These are phyloP conservation scores for Austroboletus novae-zelandiae DNA, from an alignment of 1,284 basidiomycete species.

Conservation along the genomic window DNA sequence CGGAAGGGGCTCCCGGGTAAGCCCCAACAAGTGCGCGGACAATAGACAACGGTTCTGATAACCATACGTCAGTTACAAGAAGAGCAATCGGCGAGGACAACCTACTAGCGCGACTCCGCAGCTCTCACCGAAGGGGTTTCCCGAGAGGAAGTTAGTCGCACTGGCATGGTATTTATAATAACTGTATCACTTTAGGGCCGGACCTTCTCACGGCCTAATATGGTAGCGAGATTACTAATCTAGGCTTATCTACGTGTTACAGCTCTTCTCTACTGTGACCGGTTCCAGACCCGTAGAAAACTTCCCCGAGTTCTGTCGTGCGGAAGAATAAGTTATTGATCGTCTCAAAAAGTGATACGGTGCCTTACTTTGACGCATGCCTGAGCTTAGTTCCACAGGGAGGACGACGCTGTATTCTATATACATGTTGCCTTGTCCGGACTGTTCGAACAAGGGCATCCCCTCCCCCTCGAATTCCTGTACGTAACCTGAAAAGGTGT, in stretches of 20 bases:
- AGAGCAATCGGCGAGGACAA: background rate
- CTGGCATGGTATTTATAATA: slow-evolving; percentile 15
- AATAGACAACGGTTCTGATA: background rate
- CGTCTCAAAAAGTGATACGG: background rate
- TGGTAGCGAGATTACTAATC: background rate
- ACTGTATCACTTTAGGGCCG: slow-evolving; percentile 26
- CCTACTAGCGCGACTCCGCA: slow-evolving; percentile 6
- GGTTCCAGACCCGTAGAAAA: slow-evolving; percentile 22
- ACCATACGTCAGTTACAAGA: slow-evolving; percentile 4
- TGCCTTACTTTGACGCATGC: slow-evolving; percentile 66
- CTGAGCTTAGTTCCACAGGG: slow-evolving; percentile 65
- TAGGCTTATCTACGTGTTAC: slow-evolving; percentile 11
- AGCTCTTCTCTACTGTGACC: slow-evolving; percentile 26
- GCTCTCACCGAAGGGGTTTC: slow-evolving; percentile 36
- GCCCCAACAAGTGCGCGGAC: no score
- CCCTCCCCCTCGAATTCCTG: slow-evolving; percentile 85
- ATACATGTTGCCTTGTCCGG: slow-evolving; percentile 78
- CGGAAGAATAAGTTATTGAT: slow-evolving; percentile 5
- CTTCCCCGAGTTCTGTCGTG: slow-evolving; percentile 26
- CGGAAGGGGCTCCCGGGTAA: no score
- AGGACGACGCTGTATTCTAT: slow-evolving; percentile 91
- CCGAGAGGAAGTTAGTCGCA: slow-evolving; percentile 8
- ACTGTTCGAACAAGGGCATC: slow-evolving; percentile 73
- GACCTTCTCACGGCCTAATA: slow-evolving; percentile 25
- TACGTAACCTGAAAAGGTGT: slow-evolving; percentile 58